Percentiles rank a stretch among this genome's conserved stretches.
These are phyloP conservation scores for Stagonosporopsis rhizophila DNA, from an alignment of 2,329 filamentous ascomycete species.

Conservation along the genomic window DNA sequence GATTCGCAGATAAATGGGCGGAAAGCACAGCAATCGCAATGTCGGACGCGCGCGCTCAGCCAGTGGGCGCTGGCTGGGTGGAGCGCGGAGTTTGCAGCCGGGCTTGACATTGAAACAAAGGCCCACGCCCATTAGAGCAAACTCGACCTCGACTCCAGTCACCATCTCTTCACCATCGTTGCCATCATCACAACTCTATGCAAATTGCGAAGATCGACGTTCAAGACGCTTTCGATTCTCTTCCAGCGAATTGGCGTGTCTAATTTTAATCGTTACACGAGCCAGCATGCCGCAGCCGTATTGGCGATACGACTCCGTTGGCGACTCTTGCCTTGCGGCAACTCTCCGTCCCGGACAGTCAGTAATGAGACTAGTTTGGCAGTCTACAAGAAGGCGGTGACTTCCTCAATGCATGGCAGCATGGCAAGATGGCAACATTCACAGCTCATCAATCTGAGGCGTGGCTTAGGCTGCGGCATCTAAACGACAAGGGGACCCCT, in stretches of 20 bases:
- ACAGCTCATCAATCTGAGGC: constrained; percentile 18
- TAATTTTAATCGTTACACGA: constrained; percentile 22
- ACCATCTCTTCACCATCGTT: constrained; percentile 3
- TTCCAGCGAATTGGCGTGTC: neutral
- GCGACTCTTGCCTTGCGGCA: constrained; percentile 18
- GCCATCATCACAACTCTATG: constrained; percentile 1
- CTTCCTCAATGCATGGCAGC: constrained; percentile 16
- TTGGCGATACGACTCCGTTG: constrained; percentile 14
- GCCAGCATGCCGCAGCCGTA: constrained; percentile 16
- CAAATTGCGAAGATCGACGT: constrained; percentile 13
- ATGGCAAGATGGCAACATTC: constrained; percentile 10
- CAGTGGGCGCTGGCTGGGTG: constrained; percentile 23
- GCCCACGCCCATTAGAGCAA: constrained; percentile 8
- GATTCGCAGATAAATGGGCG: constrained; percentile 24
- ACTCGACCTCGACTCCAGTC: constrained; percentile 2
- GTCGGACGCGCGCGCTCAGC: constrained; percentile 34
- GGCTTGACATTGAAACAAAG: constrained; percentile 24
- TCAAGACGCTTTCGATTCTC: constrained; percentile 12
- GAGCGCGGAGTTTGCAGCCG: constrained; percentile 18
- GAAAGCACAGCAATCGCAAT: constrained; percentile 24
- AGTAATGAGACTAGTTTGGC: constrained; percentile 11
- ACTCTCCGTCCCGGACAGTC: constrained; percentile 11
- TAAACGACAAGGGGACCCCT: constrained; percentile 11
- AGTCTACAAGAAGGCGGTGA: constrained; percentile 11
- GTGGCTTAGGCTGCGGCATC: constrained; percentile 8